Conservation (phyloP, 2,329 filamentous ascomycete species). For the Scopulariopsis brevicaulis region DNA sequence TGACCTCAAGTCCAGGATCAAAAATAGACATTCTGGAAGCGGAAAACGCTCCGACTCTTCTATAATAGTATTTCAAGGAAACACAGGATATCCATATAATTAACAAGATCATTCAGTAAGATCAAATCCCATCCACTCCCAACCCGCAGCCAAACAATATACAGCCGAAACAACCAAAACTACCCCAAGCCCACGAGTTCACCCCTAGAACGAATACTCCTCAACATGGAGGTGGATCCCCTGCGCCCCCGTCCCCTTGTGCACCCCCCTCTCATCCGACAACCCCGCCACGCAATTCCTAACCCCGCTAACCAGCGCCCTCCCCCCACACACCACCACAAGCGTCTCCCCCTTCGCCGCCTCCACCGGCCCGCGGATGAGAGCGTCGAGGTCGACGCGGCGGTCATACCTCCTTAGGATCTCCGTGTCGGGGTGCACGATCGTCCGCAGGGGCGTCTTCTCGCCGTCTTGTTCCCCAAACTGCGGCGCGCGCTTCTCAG, state of each 20-base stretch:
- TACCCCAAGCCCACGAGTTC: background rate
- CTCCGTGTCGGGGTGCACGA: constrained; percentile 10
- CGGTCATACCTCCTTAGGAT: constrained; percentile 29
- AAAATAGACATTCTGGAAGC: no score
- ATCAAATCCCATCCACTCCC: no score
- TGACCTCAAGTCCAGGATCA: no score
- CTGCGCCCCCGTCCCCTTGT: constrained; percentile 53
- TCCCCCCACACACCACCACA: constrained; percentile 48
- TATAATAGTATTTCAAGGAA: no score
- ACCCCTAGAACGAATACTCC: constrained; percentile 39
- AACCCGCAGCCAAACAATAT: background rate
- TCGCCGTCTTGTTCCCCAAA: background rate
- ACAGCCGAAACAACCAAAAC: background rate
- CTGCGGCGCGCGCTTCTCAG: background rate
- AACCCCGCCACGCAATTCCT: constrained; percentile 43
- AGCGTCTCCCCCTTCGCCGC: constrained; percentile 48
- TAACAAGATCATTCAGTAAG: no score
- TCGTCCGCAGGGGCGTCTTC: background rate
- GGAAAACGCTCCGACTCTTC: no score
- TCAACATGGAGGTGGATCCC: constrained; percentile 50
- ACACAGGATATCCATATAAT: no score
- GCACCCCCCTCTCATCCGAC: constrained; percentile 50
- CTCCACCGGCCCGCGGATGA: constrained; percentile 44
- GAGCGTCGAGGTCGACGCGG: constrained; percentile 36
- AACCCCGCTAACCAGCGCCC: constrained; percentile 38